phyloP scores from a whole-genome alignment of 371 early-diverging fungal species.

The Saksenaea vasiformis region DNA sequence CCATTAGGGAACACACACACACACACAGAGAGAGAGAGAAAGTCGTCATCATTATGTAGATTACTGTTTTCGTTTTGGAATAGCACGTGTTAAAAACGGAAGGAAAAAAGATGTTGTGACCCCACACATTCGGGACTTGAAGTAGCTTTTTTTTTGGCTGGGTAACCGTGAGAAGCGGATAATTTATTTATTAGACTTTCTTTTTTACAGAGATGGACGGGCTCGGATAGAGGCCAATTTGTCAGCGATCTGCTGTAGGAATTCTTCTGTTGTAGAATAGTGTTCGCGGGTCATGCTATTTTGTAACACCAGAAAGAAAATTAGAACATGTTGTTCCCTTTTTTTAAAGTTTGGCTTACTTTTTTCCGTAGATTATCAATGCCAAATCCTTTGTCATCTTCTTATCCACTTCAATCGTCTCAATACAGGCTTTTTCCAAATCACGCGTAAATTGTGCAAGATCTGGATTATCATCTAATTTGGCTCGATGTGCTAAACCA shows the following conservation, averaged over 20 bases:
- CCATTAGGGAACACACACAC: too few relatives aligned
- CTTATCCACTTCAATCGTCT: slow-evolving; percentile 81
- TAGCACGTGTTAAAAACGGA: not conserved
- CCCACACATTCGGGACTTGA: not conserved
- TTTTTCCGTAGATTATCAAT: slow-evolving; percentile 87
- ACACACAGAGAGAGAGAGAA: too few relatives aligned
- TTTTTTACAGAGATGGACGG: slow-evolving; percentile 15
- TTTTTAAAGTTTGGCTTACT: slow-evolving; percentile 47
- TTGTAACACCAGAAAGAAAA: not conserved
- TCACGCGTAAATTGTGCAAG: slow-evolving; percentile 76
- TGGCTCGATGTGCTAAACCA: slow-evolving; percentile 94
- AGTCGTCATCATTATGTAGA: too few relatives aligned
- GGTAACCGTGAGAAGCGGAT: not conserved
- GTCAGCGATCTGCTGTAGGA: slow-evolving; percentile 74
- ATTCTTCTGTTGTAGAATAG: slow-evolving; percentile 81
- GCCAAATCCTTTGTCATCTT: slow-evolving; percentile 98
- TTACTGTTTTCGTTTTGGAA: too few relatives aligned
- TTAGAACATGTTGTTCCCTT: not conserved
- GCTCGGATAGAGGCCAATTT: slow-evolving; percentile 62
- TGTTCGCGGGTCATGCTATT: slow-evolving; percentile 66
- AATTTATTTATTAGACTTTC: not conserved
- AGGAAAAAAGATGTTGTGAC: not conserved
- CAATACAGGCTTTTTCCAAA: slow-evolving; percentile 88
- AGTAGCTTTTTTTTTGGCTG: not conserved
- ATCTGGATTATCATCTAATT: slow-evolving; percentile 81